phyloP scores from a whole-genome alignment of 202 grass and related monocot species.

The Zizania palustris region DNA sequence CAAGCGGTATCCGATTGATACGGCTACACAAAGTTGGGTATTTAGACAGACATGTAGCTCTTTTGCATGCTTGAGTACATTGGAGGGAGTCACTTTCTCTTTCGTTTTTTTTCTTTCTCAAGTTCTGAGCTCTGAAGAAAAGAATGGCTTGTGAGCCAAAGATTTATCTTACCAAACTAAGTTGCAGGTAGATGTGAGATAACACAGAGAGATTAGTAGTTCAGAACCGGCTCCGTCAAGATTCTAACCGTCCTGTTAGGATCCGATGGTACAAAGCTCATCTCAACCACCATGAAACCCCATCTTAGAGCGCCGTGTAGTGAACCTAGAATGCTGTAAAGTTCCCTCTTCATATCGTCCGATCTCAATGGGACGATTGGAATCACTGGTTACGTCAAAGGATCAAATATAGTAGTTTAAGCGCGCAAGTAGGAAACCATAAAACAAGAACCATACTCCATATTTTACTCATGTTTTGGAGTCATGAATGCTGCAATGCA shows the following conservation, averaged over 20 bases:
- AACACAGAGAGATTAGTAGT: constrained; percentile 17
- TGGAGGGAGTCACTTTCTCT: not conserved
- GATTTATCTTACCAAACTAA: not conserved
- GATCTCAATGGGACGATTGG: too few relatives aligned
- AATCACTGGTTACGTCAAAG: too few relatives aligned
- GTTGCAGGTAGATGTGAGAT: constrained; percentile 12
- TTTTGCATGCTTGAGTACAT: constrained; percentile 30
- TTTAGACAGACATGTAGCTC: constrained; percentile 12
- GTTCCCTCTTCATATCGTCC: too few relatives aligned
- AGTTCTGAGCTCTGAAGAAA: not conserved
- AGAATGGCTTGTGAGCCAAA: not conserved
- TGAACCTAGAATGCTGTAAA: too few relatives aligned
- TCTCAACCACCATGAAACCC: too few relatives aligned
- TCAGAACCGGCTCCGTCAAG: too few relatives aligned
- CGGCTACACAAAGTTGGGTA: constrained; percentile 23
- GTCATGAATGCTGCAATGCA: constrained; percentile 45
- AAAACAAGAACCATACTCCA: constrained; percentile 39
- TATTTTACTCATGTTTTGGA: constrained; percentile 31
- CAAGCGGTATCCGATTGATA: constrained; percentile 36
- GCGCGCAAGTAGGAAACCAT: constrained; percentile 28
- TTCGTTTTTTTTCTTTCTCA: not conserved
- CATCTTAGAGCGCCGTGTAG: too few relatives aligned
- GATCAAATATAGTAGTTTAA: too few relatives aligned
- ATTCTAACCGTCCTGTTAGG: too few relatives aligned
- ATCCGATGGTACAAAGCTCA: too few relatives aligned